A percentile compares a stretch with the other conserved stretches of the same genome.
phyloP scores from a whole-genome alignment of 2,329 filamentous ascomycete genomes.

The Davidsoniella eucalypti region DNA sequence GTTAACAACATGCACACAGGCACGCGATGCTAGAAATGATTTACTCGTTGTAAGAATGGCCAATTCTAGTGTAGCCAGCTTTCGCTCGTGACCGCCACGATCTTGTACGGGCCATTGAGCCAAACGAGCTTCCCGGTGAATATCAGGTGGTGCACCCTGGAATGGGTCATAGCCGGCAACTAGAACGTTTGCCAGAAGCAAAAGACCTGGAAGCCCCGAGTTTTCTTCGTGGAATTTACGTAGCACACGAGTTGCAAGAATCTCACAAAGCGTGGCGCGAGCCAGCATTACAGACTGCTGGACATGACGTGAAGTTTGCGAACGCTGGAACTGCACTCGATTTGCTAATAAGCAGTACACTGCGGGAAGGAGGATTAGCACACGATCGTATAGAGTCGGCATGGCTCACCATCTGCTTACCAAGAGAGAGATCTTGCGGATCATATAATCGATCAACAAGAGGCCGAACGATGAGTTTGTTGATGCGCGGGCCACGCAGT shows the following conservation, averaged over 20 bases:
- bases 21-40: conserved; percentile 45
- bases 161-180: conserved; percentile 12
- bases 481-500: conserved; percentile 47
- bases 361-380: conserved; percentile 16
- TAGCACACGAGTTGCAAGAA: conserved; percentile 49
- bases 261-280: conserved; percentile 50
- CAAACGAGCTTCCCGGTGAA: conserved; percentile 31
- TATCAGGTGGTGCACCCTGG: conserved; percentile 15
- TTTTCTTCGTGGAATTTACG: conserved; percentile 54
- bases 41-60: conserved; percentile 59
- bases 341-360: conserved; percentile 60
- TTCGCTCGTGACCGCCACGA: conserved; percentile 28
- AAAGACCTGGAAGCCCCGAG: conserved; percentile 42
- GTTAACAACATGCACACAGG: conserved; percentile 53
- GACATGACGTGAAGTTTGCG: conserved; percentile 42
- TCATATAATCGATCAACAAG: conserved; percentile 48
- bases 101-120: conserved; percentile 24
- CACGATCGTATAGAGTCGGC: neutral
- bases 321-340: conserved; percentile 49
- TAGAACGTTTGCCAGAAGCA: conserved; percentile 45
- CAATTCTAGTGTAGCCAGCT: conserved; percentile 52
- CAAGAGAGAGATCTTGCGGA: conserved; percentile 41
- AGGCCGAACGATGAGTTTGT: conserved; percentile 43
- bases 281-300: conserved; percentile 55
- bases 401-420: conserved; percentile 20